Percentiles rank a stretch among this genome's conserved stretches.
Conservation (phyloP, 257 asterid genomes). For the Marsdenia floribunda region DNA sequence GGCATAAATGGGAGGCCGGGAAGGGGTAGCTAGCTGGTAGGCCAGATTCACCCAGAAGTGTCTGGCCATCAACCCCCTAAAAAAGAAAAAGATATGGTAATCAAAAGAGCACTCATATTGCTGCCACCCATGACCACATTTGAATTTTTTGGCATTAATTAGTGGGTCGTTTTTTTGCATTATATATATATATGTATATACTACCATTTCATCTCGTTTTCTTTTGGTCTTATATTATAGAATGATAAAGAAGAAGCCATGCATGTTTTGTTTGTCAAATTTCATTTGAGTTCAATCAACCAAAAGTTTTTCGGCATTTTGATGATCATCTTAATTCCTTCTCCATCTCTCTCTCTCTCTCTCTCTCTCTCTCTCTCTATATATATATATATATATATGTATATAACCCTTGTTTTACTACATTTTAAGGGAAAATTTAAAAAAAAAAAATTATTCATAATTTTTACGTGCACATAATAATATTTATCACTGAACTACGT, state of each 20-base stretch:
- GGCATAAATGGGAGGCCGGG: not conserved
- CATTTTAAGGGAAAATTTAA: too few species aligned
- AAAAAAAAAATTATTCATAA: too few species aligned
- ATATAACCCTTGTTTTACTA: too few species aligned
- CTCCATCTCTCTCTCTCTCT: not conserved
- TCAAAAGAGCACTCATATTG: constrained; percentile 13
- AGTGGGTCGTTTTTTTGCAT: constrained; percentile 5
- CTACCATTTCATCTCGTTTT: not conserved
- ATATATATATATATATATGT: too few species aligned
- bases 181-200: too few species aligned
- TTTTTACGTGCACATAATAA: too few species aligned
- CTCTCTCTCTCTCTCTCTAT: too few species aligned
- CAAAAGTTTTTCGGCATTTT: not conserved
- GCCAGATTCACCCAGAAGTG: constrained; percentile 6
- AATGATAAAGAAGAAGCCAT: not conserved
- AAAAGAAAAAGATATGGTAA: not conserved
- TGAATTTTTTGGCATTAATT: constrained; percentile 8
- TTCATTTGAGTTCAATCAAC: not conserved
- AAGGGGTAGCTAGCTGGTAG: not conserved
- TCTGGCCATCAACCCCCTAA: not conserved
- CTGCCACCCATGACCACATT: not conserved
- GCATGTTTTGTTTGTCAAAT: constrained; percentile 1
- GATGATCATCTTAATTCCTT: not conserved
- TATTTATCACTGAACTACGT: too few species aligned
- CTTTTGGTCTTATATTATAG: not conserved